phyloP scores from a whole-genome alignment of 73 alveolate genomes.

The Urostyla sp. region DNA sequence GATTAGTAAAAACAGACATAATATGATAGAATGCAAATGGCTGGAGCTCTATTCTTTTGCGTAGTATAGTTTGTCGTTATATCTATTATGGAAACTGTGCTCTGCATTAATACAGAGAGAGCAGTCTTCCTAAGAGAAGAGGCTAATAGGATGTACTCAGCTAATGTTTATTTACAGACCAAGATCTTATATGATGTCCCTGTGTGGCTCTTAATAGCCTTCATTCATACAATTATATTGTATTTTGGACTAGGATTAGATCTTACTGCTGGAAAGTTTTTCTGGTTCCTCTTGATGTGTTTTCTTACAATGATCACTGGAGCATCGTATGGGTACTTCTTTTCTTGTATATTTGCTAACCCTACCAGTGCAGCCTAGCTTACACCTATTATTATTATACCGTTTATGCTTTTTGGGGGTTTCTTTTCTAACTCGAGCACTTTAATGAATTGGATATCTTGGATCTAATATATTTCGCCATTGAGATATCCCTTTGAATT shows the following conservation, averaged over 20 bases:
- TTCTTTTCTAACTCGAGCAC: conserved; percentile 56
- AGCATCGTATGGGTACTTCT: conserved; percentile 62
- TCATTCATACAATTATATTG: not conserved
- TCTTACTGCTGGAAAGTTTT: conserved; percentile 16
- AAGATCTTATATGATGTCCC: conserved; percentile 74
- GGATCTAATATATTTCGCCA: conserved; percentile 82
- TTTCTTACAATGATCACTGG: conserved; percentile 6
- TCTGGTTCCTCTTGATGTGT: conserved; percentile 1
- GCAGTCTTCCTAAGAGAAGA: conserved; percentile 78
- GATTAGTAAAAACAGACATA: too few species aligned
- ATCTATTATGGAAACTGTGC: not conserved
- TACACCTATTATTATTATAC: conserved; percentile 62
- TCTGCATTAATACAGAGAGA: conserved; percentile 68
- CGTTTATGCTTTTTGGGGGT: conserved; percentile 76
- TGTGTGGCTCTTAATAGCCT: conserved; percentile 40
- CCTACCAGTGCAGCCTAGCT: conserved; percentile 55
- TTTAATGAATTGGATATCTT: conserved; percentile 64
- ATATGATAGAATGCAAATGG: not conserved
- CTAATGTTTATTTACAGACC: conserved; percentile 67
- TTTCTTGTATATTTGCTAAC: conserved; percentile 59
- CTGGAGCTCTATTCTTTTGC: not conserved
- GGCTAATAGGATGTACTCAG: conserved; percentile 66
- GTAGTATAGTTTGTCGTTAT: too few species aligned
- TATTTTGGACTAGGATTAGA: conserved; percentile 55
- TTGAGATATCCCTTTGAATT: conserved; percentile 76